Evolutionary conservation across 768 basidiomycete species (phyloP).

Genomic region (Boletus patriciae): DNA sequence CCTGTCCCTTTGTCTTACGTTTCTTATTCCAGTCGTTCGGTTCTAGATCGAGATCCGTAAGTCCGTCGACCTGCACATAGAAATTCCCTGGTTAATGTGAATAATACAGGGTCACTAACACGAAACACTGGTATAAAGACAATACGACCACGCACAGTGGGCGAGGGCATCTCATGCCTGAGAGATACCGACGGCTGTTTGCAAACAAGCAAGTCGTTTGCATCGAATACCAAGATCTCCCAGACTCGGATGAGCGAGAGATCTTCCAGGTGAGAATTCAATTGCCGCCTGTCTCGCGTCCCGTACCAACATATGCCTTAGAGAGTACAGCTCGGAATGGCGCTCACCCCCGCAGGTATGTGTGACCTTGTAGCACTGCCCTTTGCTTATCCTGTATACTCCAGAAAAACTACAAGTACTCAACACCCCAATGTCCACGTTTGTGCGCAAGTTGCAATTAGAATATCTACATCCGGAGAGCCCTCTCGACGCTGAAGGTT

Average conservation of each 20-base stretch:
- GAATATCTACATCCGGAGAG: conserved; percentile 44
- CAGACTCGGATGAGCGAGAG: conserved; percentile 59
- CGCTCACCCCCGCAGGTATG: conserved; percentile 66
- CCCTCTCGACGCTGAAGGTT: conserved; percentile 33
- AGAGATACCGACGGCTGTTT: conserved; percentile 57
- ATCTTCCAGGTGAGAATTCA: conserved; percentile 62
- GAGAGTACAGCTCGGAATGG: conserved; percentile 80
- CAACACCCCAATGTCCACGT: conserved; percentile 52
- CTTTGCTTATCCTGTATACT: not conserved
- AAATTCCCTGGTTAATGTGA: not conserved
- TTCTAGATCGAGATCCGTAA: conserved; percentile 47
- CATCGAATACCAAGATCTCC: conserved; percentile 69
- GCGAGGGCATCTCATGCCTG: conserved; percentile 46
- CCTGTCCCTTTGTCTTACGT: not conserved
- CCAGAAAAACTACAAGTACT: conserved; percentile 70
- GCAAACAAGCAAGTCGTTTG: conserved; percentile 77
- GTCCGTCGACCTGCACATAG: conserved; percentile 11
- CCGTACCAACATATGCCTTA: conserved; percentile 26
- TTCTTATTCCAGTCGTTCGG: not conserved
- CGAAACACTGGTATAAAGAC: conserved; percentile 55
- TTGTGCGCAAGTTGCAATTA: conserved; percentile 57
- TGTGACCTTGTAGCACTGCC: not conserved
- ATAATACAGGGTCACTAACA: conserved; percentile 21
- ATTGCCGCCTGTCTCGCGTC: not conserved
- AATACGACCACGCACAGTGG: conserved; percentile 1